Conservation (phyloP, 108 stramenopile genomes). For the Cyclotella distinguenda region DNA sequence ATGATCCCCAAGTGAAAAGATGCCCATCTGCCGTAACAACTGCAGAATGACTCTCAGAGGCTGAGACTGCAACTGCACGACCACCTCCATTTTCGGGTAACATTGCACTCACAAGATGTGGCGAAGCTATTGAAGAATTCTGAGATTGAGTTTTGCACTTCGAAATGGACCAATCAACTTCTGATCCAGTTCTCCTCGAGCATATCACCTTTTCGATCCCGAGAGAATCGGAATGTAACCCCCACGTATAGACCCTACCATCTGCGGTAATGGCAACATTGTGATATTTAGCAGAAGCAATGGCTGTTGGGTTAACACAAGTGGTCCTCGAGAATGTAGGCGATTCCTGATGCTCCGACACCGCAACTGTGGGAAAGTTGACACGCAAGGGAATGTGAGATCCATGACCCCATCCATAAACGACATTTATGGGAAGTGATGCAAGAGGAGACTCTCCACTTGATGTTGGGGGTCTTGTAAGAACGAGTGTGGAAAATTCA, state of each 20-base stretch:
- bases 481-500: conserved; percentile 74
- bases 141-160: conserved; percentile 9
- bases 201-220: conserved; percentile 32
- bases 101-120: conserved; percentile 79
- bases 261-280: conserved; percentile 85
- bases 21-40: conserved; percentile 72
- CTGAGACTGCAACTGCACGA: conserved; percentile 71
- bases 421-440: conserved; percentile 60
- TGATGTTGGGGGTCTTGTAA: conserved; percentile 48
- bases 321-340: conserved; percentile 17
- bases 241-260: conserved; percentile 94
- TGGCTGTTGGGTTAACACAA: conserved; percentile 69
- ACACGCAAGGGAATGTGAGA: conserved; percentile 70
- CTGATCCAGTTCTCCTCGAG: not conserved
- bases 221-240: conserved; percentile 70
- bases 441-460: conserved; percentile 22
- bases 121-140: conserved; percentile 39
- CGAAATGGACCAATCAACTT: conserved; percentile 9
- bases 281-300: conserved; percentile 79
- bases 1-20: conserved; percentile 79
- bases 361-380: conserved; percentile 39
- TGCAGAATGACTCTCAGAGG: conserved; percentile 77
- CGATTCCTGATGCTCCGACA: not conserved
- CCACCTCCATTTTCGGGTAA: conserved; percentile 82
- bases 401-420: conserved; percentile 86